A percentile compares a stretch with the other conserved stretches of the same genome.
Evolutionary conservation across 2,329 filamentous ascomycete genomes (phyloP).

Genomic region (Diaporthe citri): DNA sequence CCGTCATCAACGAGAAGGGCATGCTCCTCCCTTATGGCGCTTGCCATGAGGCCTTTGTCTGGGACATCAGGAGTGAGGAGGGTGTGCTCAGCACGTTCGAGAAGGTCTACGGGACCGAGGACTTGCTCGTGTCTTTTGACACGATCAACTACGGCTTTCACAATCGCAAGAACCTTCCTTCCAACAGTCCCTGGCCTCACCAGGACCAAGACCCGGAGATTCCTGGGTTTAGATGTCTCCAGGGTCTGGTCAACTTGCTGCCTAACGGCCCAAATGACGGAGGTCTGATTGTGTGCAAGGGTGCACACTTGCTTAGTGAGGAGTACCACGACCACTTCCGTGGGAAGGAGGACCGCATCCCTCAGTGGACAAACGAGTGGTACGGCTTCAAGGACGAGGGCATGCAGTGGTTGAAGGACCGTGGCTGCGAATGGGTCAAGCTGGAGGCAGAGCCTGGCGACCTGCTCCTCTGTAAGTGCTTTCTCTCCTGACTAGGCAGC

Average conservation of each 20-base stretch:
- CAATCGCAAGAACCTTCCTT: slow-evolving; percentile 52
- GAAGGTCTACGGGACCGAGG: slow-evolving; percentile 58
- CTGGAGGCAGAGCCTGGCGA: slow-evolving; percentile 58
- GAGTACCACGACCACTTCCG: slow-evolving; percentile 52
- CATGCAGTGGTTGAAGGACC: slow-evolving; percentile 52
- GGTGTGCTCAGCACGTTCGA: slow-evolving; percentile 60
- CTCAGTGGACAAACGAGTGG: slow-evolving; percentile 49
- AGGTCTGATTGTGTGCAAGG: slow-evolving; percentile 55
- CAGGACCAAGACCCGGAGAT: slow-evolving; percentile 59
- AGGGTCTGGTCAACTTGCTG: slow-evolving; percentile 58
- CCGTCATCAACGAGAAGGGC: slow-evolving; percentile 59
- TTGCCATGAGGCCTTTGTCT: slow-evolving; percentile 62
- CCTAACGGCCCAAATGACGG: slow-evolving; percentile 61
- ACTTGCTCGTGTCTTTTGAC: slow-evolving; percentile 64
- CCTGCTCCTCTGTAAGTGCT: slow-evolving; percentile 52
- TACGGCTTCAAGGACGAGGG: slow-evolving; percentile 53
- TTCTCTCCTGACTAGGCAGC: neutral
- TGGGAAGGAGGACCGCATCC: slow-evolving; percentile 48
- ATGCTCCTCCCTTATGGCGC: slow-evolving; percentile 62
- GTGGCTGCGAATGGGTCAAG: slow-evolving; percentile 51
- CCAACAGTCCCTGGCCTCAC: slow-evolving; percentile 60
- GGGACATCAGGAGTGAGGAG: slow-evolving; percentile 61
- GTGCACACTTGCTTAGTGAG: slow-evolving; percentile 44
- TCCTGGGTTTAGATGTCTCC: slow-evolving; percentile 62
- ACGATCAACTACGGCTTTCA: slow-evolving; percentile 56